Base-by-base conservation (phyloP, 768 basidiomycete genomes). In the Serpula lacrymans region DNA sequence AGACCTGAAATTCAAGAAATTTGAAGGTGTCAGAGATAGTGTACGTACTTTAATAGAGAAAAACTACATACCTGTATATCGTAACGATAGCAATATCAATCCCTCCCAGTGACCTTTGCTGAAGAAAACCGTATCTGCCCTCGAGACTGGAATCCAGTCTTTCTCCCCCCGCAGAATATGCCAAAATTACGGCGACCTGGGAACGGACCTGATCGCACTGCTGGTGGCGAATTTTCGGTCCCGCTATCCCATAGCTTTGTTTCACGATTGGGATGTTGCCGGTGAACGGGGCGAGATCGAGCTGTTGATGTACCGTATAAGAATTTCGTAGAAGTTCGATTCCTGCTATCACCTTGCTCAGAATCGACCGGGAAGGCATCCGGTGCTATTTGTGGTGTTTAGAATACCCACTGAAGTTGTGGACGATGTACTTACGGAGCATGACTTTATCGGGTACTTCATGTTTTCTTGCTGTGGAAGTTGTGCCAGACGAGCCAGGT, bases 81-180 rank as follows among this genome's bases (percentile, higher is more conserved):
- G 12, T 10, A 34, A 10, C 12, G 9, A 18, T 9, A 34, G 33
- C 33, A 34, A 34, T n/a, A 34, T 18, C 9, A 18, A 9, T 34
- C 9, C 33, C 16, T 34, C 10, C 12, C 12, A 9, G 20, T 9
- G 9, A 9, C 12, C 33, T 9, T 18, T 9, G 10, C 12, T 18
- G 33, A 13, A 10, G 10, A 13, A 8, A 9, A 34, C 33, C 33
- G 33, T 10, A 11, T 34, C 16, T 34, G 10, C 33, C 33, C 9
- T 18, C 20, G 10, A 9, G 9, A 17, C 33, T 18, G 33, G 10
- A 34, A 11, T 18, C 12, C 33, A 10, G 33, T 13, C 20, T 33
- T 48, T 32, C 55, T 67, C 45, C 57, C 52, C 30, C 63, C 65
- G 41, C 67, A 67, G 39, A 68, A 65, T 41, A 67, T 68, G 34